Conservation (phyloP, 2,329 filamentous ascomycete species). For the Xylaria arbuscula region DNA sequence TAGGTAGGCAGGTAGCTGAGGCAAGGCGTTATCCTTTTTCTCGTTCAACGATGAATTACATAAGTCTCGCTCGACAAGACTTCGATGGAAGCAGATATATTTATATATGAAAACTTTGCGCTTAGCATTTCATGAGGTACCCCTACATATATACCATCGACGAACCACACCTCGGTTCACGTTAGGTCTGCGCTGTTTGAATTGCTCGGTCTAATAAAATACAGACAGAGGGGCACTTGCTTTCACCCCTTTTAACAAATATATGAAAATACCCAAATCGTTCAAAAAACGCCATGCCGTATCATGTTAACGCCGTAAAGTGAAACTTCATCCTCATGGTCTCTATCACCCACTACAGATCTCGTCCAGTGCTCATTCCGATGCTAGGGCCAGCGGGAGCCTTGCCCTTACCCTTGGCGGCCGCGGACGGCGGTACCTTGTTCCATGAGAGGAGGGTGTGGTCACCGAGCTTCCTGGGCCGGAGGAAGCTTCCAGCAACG, state of each 20-base stretch:
- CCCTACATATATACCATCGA: neutral
- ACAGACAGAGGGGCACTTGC: slow-evolving; percentile 1
- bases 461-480: slow-evolving; percentile 96
- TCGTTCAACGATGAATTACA: neutral
- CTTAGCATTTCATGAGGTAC: too few species aligned
- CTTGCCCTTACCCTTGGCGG: slow-evolving; percentile 55
- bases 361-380: slow-evolving; percentile 66
- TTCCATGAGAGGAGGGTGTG: slow-evolving; percentile 99
- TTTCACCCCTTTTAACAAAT: slow-evolving; percentile 6
- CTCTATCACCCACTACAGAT: slow-evolving; percentile 54
- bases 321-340: neutral
- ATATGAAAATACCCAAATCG: slow-evolving; percentile 19
- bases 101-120: neutral
- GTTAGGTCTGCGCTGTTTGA: slow-evolving; percentile 1
- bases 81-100: slow-evolving; percentile 3
- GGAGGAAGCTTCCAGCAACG: slow-evolving; percentile 89
- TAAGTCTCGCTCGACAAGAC: neutral
- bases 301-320: slow-evolving; percentile 30
- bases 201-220: slow-evolving; percentile 32
- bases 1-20: neutral
- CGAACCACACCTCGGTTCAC: neutral
- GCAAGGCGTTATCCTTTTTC: slow-evolving; percentile 13
- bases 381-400: slow-evolving; percentile 54
- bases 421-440: slow-evolving; percentile 59
- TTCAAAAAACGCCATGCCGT: slow-evolving; percentile 31